A percentile compares a stretch with the other conserved stretches of the same genome.
Conservation (phyloP, 2,329 filamentous ascomycete species). For the Curvularia spicifera region DNA sequence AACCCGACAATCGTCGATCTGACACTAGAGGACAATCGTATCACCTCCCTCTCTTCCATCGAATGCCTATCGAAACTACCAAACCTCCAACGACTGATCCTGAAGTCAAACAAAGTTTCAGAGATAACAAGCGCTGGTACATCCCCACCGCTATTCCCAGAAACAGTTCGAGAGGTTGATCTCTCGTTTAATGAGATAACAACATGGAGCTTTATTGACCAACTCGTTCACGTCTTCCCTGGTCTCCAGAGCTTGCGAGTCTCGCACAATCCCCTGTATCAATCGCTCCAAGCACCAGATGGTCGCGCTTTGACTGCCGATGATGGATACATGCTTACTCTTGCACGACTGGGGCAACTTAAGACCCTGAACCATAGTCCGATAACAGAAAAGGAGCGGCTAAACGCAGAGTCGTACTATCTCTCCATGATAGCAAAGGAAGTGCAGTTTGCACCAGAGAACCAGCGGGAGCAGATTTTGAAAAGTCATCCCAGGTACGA, state of each 20-base stretch:
- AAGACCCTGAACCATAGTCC: conserved; percentile 72
- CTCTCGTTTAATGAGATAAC: conserved; percentile 55
- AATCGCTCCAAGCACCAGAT: conserved; percentile 56
- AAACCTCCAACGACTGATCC: conserved; percentile 57
- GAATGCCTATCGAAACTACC: conserved; percentile 65
- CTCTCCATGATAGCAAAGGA: conserved; percentile 82
- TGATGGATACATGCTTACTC: conserved; percentile 86
- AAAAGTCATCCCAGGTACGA: conserved; percentile 72
- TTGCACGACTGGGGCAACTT: conserved; percentile 74
- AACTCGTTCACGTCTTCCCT: conserved; percentile 71
- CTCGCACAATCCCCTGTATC: conserved; percentile 84
- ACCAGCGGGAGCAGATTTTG: conserved; percentile 62
- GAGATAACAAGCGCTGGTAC: conserved; percentile 37
- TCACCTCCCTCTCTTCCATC: conserved; percentile 66
- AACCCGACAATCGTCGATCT: conserved; percentile 65
- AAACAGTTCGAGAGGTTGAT: conserved; percentile 51
- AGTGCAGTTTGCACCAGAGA: conserved; percentile 65
- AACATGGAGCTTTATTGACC: conserved; percentile 76
- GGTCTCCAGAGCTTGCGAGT: conserved; percentile 77
- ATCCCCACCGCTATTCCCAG: conserved; percentile 34
- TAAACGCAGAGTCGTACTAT: conserved; percentile 93
- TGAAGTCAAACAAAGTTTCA: conserved; percentile 79
- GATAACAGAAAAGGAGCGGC: conserved; percentile 75
- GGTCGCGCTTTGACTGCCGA: conserved; percentile 63
- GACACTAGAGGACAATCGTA: conserved; percentile 74